Base-by-base conservation (phyloP, 2,329 filamentous ascomycete genomes). In the Ilyonectria mors-panacis region DNA sequence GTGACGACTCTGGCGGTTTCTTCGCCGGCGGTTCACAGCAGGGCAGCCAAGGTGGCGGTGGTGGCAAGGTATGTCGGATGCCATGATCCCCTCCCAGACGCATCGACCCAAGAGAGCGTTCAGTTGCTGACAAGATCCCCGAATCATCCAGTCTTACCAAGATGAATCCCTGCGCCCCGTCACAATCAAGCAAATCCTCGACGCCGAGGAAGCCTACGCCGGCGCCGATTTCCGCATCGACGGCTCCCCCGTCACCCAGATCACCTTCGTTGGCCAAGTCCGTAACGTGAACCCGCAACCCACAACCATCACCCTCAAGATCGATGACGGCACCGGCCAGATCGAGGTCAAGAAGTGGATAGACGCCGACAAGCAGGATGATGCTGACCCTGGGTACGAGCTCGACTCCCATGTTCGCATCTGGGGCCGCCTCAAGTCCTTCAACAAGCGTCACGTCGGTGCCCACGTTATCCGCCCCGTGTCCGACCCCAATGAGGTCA, bases 261-360 rank as follows among this genome's bases (percentile, higher is more conserved):
- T 84, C 74, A 95, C 93, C 33, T 92, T 98, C 73, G 90, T 99
- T 67, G 96, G 94, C 59, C 95, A 98, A 85, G 91, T 99, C 75
- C 94, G 94, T 79, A 91, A 91, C 82, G 91, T 98, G 81, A 93
- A 90, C 78, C 88, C 89, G n/a, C 94, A 97, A 83, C 89, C 92
- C 45, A 98, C 95, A 73, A 97, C 97, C 83, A 91, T 94, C 73
- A 97, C 94, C 51, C 97, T 97, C 87, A 93, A 92, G 77, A 85
- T 99, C 75, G 96, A 99, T 82, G 96, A 99, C 81, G 96, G 96
- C 79, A 99, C 97, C 1, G 95, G 94, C 67, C 87, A 91, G 68
- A 92, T 98, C 75, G 97, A 99, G 81, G 95, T 94, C 73, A 97
- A 96, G 85, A 91, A 93, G 80, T 97, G 93, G 92, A 86, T 93